Evolutionary conservation across 140 eudicot species (phyloP), one percentile per base, ranked within the genome.

Genomic region (Oenanthe javanica): DNA sequence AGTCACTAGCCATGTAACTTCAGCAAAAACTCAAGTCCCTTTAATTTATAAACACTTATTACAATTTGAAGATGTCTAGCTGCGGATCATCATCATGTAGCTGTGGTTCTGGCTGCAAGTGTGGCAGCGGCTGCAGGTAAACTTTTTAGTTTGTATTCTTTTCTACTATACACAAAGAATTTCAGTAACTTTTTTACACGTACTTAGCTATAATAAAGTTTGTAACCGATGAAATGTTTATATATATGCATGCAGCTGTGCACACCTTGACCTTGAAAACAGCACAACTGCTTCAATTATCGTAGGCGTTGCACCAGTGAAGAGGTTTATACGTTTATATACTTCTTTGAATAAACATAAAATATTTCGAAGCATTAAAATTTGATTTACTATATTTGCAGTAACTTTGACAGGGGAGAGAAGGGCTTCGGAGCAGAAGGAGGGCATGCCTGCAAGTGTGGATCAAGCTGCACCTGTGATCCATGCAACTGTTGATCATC

Each of bases 91-190:
- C 87, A 81, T 83, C 69, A 81, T 89, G 93, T 63, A 80, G 83
- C 14, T 89, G 93, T 78, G 93, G 93, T 47, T 89, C 90, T 71
- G 64, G 88, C 90, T 89, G 92, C 86, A 77, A 83, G 73, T 89
- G 93, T 69, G 93, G 93, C 77, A 85, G 79, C 79, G 49, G 93
- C 45, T 84, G 82, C 76, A 38, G 85, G 88, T 89, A 83, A 47
- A 8, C 45, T 45, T 43, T 61, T 21, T 71, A 38, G 1, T 31
- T 67, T 27, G 40, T n/a, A 64, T 7, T 8, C 45, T 42, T 42
- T 42, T 42, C 45, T 49, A 49, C 54, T 10, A 49, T 49, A 9
- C 23, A 21, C 67, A 59, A 8, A 21, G 31, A 7, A 59, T 59
- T n/a, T 8, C 12, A 9, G 0, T 2, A 61, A 21, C 16, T 36